phyloP scores from a whole-genome alignment of 805 yeast species.

The Candida tammaniensis region DNA sequence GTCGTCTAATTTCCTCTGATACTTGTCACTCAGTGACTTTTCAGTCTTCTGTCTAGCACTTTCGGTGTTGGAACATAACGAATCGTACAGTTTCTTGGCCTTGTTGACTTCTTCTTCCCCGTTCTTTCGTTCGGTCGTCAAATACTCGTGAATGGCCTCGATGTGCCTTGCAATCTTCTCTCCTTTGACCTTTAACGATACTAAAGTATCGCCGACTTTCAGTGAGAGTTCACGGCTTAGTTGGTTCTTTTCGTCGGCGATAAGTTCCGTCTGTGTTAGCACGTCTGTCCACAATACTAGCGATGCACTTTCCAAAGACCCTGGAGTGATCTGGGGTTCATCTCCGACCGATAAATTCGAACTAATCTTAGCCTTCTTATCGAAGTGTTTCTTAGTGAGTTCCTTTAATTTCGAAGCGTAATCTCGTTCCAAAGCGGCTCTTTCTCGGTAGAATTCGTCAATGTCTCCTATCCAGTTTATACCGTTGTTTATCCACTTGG shows the following conservation, averaged over 20 bases:
- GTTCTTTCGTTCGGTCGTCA: slow-evolving; percentile 46
- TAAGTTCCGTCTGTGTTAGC: slow-evolving; percentile 75
- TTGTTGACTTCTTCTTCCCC: slow-evolving; percentile 57
- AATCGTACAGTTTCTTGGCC: slow-evolving; percentile 76
- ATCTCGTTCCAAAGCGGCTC: slow-evolving; percentile 80
- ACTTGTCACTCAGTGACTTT: slow-evolving; percentile 48
- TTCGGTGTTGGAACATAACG: slow-evolving; percentile 78
- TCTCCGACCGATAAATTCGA: slow-evolving; percentile 84
- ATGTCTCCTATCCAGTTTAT: slow-evolving; percentile 74
- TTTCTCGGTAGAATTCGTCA: slow-evolving; percentile 78
- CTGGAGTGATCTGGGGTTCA: slow-evolving; percentile 87
- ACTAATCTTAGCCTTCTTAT: slow-evolving; percentile 68
- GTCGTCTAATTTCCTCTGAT: slow-evolving; percentile 53
- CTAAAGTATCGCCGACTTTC: slow-evolving; percentile 61
- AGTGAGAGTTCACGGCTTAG: slow-evolving; percentile 59
- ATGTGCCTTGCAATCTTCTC: slow-evolving; percentile 55
- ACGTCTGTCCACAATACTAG: slow-evolving; percentile 90
- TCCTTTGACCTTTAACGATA: slow-evolving; percentile 50
- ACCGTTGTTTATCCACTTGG: slow-evolving; percentile 76
- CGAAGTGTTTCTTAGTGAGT: slow-evolving; percentile 66
- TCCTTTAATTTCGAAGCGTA: slow-evolving; percentile 66
- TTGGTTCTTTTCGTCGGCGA: slow-evolving; percentile 62
- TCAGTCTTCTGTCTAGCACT: slow-evolving; percentile 71
- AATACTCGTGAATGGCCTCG: slow-evolving; percentile 55
- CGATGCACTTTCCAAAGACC: slow-evolving; percentile 85